Percentiles rank a stretch among this genome's conserved stretches.
Conservation (phyloP, 345 rosid genomes). For the Brassica cretica region DNA sequence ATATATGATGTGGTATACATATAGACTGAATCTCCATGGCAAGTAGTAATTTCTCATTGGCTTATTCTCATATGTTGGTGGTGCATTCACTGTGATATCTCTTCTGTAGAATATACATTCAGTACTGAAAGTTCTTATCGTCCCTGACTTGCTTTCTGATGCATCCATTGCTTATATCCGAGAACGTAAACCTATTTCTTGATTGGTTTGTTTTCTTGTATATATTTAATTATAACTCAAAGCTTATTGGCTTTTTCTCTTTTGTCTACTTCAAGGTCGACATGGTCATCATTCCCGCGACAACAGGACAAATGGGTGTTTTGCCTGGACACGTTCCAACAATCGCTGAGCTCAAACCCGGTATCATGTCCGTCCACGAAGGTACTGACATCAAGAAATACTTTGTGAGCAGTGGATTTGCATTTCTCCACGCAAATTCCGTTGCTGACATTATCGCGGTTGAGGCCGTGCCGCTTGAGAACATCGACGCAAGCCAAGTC, state of each 20-base stretch:
- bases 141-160: background rate
- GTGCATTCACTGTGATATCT: background rate
- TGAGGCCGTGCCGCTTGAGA: slow-evolving; percentile 78
- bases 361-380: slow-evolving; percentile 83
- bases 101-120: background rate
- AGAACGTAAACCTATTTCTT: background rate
- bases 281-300: slow-evolving; percentile 92
- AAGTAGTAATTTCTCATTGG: background rate
- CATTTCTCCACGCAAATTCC: slow-evolving; percentile 78
- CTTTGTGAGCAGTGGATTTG: slow-evolving; percentile 89
- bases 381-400: slow-evolving; percentile 72
- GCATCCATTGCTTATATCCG: background rate
- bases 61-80: background rate
- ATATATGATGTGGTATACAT: slow-evolving; percentile 1
- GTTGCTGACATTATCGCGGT: slow-evolving; percentile 71
- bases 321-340: slow-evolving; percentile 86
- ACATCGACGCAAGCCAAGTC: slow-evolving; percentile 68
- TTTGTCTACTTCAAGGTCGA: slow-evolving; percentile 59
- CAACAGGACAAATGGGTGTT: slow-evolving; percentile 94
- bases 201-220: slow-evolving; percentile 1
- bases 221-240: background rate
- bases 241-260: slow-evolving; percentile 12
- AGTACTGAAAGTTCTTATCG: background rate
- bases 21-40: background rate
- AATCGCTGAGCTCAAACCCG: slow-evolving; percentile 89